Conservation (phyloP, 2,329 filamentous ascomycete genomes). For the Arthroderma sp. region DNA sequence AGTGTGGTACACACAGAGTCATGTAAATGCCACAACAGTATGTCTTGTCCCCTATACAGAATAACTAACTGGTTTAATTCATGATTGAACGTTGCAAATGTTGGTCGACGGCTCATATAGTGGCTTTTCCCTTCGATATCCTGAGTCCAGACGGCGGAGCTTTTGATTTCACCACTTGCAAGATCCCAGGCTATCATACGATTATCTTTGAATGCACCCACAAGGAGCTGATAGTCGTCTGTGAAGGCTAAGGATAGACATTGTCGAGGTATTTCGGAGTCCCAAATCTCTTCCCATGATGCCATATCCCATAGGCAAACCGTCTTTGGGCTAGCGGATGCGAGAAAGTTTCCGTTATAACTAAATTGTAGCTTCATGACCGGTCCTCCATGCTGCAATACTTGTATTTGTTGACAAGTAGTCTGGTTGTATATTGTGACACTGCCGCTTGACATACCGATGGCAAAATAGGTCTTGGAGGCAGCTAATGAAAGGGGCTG, state of each 20-base stretch:
- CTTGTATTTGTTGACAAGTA: neutral
- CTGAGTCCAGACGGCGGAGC: neutral
- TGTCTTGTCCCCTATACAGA: too few relatives aligned
- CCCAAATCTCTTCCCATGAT: neutral
- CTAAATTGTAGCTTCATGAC: neutral
- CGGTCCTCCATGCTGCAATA: neutral
- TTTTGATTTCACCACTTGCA: neutral
- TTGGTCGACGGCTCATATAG: too few relatives aligned
- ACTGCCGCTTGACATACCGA: neutral
- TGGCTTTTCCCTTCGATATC: neutral
- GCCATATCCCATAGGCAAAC: neutral
- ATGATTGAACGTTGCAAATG: too few relatives aligned
- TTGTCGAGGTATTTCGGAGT: neutral
- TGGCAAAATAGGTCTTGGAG: neutral
- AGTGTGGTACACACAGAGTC: too few relatives aligned
- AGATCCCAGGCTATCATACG: neutral
- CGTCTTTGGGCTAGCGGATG: neutral
- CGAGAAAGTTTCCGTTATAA: neutral
- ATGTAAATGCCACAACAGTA: too few relatives aligned
- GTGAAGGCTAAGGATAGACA: neutral
- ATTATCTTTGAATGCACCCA: neutral
- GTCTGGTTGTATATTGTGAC: neutral
- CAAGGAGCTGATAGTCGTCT: neutral
- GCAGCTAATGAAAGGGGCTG: neutral
- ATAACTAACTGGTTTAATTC: too few relatives aligned